Evolutionary conservation across 1,139 yeast genomes (phyloP), one percentile per base, ranked within the genome.

Genomic region (Wickerhamomyces sp.): DNA sequence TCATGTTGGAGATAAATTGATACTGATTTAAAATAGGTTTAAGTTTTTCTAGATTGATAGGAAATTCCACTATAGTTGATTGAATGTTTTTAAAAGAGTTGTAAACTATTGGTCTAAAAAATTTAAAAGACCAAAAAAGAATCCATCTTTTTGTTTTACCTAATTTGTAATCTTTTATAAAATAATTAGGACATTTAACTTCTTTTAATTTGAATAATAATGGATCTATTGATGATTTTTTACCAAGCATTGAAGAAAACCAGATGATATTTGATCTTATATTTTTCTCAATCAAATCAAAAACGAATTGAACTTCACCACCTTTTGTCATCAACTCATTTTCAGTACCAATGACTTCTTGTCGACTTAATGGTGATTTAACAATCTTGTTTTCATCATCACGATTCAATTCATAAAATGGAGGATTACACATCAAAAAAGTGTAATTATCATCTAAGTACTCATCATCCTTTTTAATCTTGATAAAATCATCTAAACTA

Each of bases 361-460:
- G 48, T 15, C 51, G 39, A 12, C 45, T 41, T 14, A 55, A 40
- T n/a, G 44, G 33, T 13, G 42, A 42, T 36, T 51, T 54, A 3
- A 19, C 7, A 1, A 24, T 19, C 3, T 14, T 4, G 7, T 38
- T 39, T 10, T 16, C 10, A 7, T 69, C 74, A 1, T 51, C 54
- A 1, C n/a, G n/a, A n/a, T 25, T 17, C 2, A 65, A 57, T 3
- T 48, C 43, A 45, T 68, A 71, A 41, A 71, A 71, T 1, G 76
- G 76, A 12, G 76, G 76, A 41, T 71, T 71, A 44, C 75, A 69
- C 47, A 70, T 55, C 8, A 62, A 55, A 37, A 68, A 64, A n/a
- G 48, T 49, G 26, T 46, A 41, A 3, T 24, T 37, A 4, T 39
- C 7, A 6, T 16, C 12, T 5, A 38, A 20, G 1, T 45, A n/a